These are phyloP conservation scores for Alternaria rosae DNA, from an alignment of 2,329 filamentous ascomycete species.

Conservation along the genomic window DNA sequence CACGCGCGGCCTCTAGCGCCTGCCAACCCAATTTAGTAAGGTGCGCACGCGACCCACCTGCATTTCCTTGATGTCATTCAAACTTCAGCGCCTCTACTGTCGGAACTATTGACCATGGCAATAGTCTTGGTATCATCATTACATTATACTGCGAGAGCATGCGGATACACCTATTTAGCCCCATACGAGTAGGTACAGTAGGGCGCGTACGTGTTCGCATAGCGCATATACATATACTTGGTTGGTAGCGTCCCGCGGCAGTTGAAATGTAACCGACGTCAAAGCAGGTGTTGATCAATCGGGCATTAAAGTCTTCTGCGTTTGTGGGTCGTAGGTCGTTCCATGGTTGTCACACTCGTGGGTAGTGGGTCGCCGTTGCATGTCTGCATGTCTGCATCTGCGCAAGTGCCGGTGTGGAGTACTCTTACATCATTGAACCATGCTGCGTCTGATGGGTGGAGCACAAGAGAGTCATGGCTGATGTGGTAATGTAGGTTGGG, in stretches of 20 bases:
- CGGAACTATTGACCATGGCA: background rate
- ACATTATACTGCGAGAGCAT: background rate
- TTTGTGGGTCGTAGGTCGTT: background rate
- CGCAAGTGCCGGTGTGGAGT: background rate
- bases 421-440: background rate
- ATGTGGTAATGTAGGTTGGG: no score
- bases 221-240: background rate
- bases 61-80: background rate
- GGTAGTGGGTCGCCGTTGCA: background rate
- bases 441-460: background rate
- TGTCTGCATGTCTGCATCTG: background rate
- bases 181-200: background rate
- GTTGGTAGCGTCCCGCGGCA: background rate
- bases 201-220: background rate
- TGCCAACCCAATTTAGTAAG: slow-evolving; percentile 6
- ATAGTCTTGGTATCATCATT: background rate
- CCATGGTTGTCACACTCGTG: background rate
- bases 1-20: slow-evolving; percentile 11
- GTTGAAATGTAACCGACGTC: background rate
- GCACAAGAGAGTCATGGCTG: background rate
- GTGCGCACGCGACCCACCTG: slow-evolving; percentile 2
- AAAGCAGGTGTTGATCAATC: background rate
- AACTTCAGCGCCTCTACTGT: background rate
- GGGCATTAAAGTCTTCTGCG: background rate
- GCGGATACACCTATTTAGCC: background rate